Evolutionary conservation across 345 rosid genomes (phyloP).

Genomic region (Melaleuca quinquenervia): DNA sequence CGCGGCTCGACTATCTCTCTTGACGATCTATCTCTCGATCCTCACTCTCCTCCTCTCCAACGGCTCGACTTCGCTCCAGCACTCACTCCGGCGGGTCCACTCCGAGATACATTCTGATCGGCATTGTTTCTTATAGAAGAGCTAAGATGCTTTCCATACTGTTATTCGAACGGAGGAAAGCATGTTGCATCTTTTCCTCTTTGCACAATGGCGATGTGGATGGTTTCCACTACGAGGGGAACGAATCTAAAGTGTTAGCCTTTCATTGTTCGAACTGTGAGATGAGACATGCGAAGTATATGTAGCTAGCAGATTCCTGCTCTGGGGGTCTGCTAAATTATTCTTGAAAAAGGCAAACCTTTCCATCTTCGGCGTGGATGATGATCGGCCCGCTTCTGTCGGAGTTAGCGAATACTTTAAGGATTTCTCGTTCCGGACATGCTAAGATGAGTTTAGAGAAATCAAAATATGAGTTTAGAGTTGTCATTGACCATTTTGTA

Average conservation of each 20-base stretch:
- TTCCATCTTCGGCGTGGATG: background rate
- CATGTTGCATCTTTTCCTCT: accelerated
- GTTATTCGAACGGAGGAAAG: background rate
- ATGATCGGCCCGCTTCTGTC: background rate
- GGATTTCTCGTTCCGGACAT: no score
- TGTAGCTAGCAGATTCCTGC: background rate
- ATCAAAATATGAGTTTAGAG: no score
- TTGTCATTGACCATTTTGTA: no score
- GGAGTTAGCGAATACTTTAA: no score
- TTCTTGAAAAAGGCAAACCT: background rate
- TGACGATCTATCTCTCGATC: no score
- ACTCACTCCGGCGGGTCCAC: no score
- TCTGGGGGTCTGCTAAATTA: background rate
- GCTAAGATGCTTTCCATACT: background rate
- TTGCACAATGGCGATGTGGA: background rate
- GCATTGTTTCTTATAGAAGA: background rate
- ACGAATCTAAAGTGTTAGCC: background rate
- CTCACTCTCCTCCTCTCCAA: no score
- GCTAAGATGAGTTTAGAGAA: no score
- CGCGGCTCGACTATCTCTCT: no score
- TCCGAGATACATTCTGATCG: accelerated
- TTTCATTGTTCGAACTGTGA: background rate
- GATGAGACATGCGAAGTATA: background rate
- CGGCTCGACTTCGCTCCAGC: no score
- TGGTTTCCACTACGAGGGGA: background rate